phyloP scores from a whole-genome alignment of 495 filamentous ascomycete genomes.

The Diplogelasinospora grovesii region DNA sequence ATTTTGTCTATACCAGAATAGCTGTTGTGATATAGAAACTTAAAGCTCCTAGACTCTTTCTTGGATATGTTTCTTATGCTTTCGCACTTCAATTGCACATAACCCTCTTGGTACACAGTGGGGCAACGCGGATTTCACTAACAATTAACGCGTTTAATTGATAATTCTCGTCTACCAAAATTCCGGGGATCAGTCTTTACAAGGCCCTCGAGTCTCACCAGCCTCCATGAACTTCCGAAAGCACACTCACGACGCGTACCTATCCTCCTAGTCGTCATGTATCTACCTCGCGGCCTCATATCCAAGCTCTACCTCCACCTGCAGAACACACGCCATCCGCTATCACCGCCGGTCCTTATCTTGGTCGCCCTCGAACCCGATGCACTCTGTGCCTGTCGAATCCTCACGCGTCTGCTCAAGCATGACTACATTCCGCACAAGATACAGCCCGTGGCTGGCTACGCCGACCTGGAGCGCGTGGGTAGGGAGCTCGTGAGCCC shows the following conservation, averaged over 20 bases:
- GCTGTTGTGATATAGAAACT: too few species aligned
- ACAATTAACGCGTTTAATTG: too few species aligned
- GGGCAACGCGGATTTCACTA: too few species aligned
- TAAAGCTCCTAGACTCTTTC: too few species aligned
- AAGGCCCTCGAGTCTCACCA: not conserved
- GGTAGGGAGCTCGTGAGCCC: slow-evolving; percentile 70
- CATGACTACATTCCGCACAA: slow-evolving; percentile 98
- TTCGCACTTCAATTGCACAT: too few species aligned
- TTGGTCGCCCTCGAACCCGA: slow-evolving; percentile 92
- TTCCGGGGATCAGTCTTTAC: too few species aligned
- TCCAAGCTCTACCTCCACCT: slow-evolving; percentile 86
- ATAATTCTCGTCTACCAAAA: too few species aligned
- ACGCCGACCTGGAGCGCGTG: slow-evolving; percentile 76
- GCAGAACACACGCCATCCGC: slow-evolving; percentile 68
- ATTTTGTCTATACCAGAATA: too few species aligned
- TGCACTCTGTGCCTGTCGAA: slow-evolving; percentile 90
- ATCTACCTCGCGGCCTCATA: slow-evolving; percentile 85
- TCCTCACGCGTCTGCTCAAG: slow-evolving; percentile 83
- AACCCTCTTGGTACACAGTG: too few species aligned
- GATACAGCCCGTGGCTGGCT: slow-evolving; percentile 89
- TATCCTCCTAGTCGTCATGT: slow-evolving; percentile 56
- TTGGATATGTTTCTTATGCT: too few species aligned
- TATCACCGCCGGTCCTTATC: slow-evolving; percentile 84
- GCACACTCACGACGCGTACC: slow-evolving; percentile 7
- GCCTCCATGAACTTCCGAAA: slow-evolving; percentile 3